Conservation (phyloP, 1,139 yeast species). For the Suhomyces taliae region DNA sequence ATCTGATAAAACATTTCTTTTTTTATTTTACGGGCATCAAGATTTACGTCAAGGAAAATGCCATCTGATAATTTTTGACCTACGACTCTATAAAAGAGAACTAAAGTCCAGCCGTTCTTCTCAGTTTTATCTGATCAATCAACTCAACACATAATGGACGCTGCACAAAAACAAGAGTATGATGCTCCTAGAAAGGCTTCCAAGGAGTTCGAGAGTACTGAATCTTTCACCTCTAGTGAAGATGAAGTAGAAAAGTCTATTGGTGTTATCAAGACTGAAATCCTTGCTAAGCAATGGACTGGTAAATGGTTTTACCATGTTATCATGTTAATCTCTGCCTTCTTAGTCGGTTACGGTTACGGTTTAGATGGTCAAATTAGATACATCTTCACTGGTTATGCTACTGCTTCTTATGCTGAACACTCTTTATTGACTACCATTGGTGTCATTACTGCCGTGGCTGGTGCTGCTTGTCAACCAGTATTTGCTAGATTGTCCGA, state of each 20-base stretch:
- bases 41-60: too few species aligned
- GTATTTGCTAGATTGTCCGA: conserved; percentile 24
- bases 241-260: conserved; percentile 15
- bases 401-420: conserved; percentile 18
- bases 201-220: not conserved
- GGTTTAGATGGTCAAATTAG: conserved; percentile 24
- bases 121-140: too few species aligned
- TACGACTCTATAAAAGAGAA: too few species aligned
- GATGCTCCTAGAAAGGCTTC: not conserved
- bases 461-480: conserved; percentile 25
- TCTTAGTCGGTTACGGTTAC: conserved; percentile 32
- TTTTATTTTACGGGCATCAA: too few species aligned
- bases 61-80: too few species aligned
- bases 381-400: conserved; percentile 17
- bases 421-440: conserved; percentile 23
- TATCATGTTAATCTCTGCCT: conserved; percentile 23
- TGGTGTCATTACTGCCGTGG: conserved; percentile 21
- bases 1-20: too few species aligned
- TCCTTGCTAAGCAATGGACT: conserved; percentile 31
- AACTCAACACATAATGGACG: not conserved
- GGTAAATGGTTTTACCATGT: conserved; percentile 18
- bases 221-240: not conserved
- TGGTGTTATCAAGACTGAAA: conserved; percentile 37
- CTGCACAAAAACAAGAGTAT: not conserved
- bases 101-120: too few species aligned